These are phyloP conservation scores for Drechslera avenae DNA, from an alignment of 2,329 filamentous ascomycete genomes.

Conservation along the genomic window DNA sequence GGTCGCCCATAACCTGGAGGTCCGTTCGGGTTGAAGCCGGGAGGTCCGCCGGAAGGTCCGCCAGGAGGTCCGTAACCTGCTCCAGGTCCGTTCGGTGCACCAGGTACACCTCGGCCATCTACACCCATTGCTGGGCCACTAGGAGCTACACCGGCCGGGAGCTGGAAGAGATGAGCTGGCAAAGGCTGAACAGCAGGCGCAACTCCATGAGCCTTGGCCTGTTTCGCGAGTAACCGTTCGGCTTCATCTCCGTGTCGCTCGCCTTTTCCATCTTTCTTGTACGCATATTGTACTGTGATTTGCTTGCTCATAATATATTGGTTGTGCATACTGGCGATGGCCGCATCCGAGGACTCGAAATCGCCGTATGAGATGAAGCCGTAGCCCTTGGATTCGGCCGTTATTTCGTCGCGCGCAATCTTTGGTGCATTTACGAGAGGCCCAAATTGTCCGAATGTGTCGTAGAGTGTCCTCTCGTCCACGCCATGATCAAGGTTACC, in stretches of 20 bases:
- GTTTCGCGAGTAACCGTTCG: conserved; percentile 86
- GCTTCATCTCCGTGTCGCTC: conserved; percentile 94
- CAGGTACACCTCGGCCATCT: conserved; percentile 40
- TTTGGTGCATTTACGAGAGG: conserved; percentile 83
- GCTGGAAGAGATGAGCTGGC: conserved; percentile 71
- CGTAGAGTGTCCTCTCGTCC: conserved; percentile 93
- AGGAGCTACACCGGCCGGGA: conserved; percentile 37
- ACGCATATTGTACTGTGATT: conserved; percentile 95
- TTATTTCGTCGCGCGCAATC: conserved; percentile 80
- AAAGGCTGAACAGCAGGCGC: conserved; percentile 78
- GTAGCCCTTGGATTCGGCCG: conserved; percentile 89
- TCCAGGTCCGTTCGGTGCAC: conserved; percentile 49
- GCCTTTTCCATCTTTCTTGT: conserved; percentile 98
- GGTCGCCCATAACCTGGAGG: conserved; percentile 23
- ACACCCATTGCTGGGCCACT: conserved; percentile 46
- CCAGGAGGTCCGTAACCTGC: conserved; percentile 45
- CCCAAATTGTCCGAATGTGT: conserved; percentile 92
- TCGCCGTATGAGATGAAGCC: conserved; percentile 92
- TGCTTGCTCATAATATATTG: conserved; percentile 98
- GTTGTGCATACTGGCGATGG: conserved; percentile 89
- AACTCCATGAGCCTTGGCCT: conserved; percentile 94
- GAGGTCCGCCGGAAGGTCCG: conserved; percentile 49
- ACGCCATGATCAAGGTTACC: conserved; percentile 94
- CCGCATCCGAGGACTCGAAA: conserved; percentile 92
- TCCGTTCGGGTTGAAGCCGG: conserved; percentile 36